A percentile compares a stretch with the other conserved stretches of the same genome.
phyloP scores from a whole-genome alignment of 2,329 filamentous ascomycete species.

The Rhinocladiella mackenziei region DNA sequence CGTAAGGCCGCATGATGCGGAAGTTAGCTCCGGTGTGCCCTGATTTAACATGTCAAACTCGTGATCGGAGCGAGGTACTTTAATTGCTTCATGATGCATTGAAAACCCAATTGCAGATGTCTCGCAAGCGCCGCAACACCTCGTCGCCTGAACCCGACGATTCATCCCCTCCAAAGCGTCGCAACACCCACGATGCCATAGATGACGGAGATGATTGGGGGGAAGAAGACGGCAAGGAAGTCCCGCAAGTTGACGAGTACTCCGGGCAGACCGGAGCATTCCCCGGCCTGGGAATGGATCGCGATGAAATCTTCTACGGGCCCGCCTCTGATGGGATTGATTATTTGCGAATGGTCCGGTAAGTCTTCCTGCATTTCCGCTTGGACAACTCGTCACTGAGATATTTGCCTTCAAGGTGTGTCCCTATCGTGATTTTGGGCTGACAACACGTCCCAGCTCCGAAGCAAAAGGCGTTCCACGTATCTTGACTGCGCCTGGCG shows the following conservation, averaged over 20 bases:
- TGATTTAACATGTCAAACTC: too few species aligned
- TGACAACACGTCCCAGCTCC: conserved; percentile 49
- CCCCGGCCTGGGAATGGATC: conserved; percentile 54
- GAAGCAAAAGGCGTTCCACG: conserved; percentile 72
- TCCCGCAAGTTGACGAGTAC: conserved; percentile 55
- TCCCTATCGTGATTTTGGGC: too few species aligned
- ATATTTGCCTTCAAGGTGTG: conserved; percentile 1
- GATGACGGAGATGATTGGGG: conserved; percentile 32
- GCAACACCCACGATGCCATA: conserved; percentile 10
- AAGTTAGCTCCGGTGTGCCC: too few species aligned
- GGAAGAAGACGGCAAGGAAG: conserved; percentile 33
- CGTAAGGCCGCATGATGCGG: too few species aligned
- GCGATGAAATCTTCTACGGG: conserved; percentile 60
- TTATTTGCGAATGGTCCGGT: conserved; percentile 70
- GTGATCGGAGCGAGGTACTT: too few species aligned
- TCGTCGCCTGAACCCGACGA: conserved; percentile 28
- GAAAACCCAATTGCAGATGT: conserved; percentile 32
- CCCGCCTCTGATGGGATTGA: conserved; percentile 64
- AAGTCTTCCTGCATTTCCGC: conserved; percentile 38
- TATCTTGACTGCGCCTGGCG: conserved; percentile 59
- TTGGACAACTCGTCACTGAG: too few species aligned
- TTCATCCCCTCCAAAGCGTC: conserved; percentile 17
- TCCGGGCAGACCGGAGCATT: conserved; percentile 72
- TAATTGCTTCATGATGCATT: too few species aligned
- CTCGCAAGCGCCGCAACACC: conserved; percentile 30